A percentile compares a stretch with the other conserved stretches of the same genome.
phyloP scores from a whole-genome alignment of 345 rosid species.

The Hevea brasiliensis region DNA sequence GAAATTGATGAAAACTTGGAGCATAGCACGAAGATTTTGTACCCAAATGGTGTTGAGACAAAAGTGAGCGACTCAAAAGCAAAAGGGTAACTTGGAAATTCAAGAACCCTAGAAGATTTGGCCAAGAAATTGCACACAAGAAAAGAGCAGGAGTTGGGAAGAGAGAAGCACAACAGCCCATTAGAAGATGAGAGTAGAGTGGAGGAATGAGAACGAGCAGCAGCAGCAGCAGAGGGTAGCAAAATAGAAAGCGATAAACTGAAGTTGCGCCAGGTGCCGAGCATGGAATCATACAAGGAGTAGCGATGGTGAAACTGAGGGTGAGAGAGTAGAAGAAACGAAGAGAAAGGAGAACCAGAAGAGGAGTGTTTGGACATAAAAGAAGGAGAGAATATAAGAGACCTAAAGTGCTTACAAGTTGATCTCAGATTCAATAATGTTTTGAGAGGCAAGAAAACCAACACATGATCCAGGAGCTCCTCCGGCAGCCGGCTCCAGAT shows the following conservation, averaged over 20 bases:
- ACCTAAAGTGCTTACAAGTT: conserved; percentile 60
- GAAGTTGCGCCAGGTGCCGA: conserved; percentile 55
- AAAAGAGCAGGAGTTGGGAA: conserved; percentile 49
- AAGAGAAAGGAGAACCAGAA: conserved; percentile 44
- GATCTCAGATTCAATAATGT: conserved; percentile 57
- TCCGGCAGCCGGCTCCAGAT: conserved; percentile 74
- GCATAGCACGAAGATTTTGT: conserved; percentile 59
- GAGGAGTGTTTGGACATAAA: conserved; percentile 56
- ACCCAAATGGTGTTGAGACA: conserved; percentile 48
- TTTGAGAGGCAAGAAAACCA: conserved; percentile 62
- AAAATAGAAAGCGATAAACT: conserved; percentile 40
- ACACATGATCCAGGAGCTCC: conserved; percentile 62
- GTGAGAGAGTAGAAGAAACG: conserved; percentile 75
- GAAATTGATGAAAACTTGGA: conserved; percentile 35
- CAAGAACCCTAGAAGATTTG: conserved; percentile 54
- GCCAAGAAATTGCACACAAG: conserved; percentile 64
- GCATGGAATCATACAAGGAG: conserved; percentile 57
- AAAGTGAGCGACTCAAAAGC: conserved; percentile 60
- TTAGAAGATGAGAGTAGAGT: conserved; percentile 64
- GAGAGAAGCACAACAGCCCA: conserved; percentile 64
- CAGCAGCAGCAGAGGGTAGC: conserved; percentile 23
- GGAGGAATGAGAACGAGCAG: conserved; percentile 18
- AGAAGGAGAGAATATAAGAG: conserved; percentile 52
- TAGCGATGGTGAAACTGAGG: conserved; percentile 52
- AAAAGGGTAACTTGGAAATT: conserved; percentile 65